Conservation (phyloP, 352 stramenopile genomes). For the Globisporangium ultimum region DNA sequence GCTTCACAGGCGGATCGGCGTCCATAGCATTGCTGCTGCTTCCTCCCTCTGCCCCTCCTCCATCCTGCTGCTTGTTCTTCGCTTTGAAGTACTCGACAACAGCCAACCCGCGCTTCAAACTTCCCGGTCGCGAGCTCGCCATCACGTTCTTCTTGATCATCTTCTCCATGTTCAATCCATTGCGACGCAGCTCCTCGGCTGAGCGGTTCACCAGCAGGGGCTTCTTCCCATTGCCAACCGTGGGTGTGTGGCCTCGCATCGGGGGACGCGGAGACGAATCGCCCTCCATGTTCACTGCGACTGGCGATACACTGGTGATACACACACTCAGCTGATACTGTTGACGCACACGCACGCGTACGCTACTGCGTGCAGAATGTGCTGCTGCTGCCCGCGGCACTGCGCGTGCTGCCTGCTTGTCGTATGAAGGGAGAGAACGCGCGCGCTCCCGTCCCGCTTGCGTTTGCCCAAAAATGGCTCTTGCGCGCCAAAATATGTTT, state of each 20-base stretch:
- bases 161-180: constrained; percentile 78
- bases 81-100: constrained; percentile 77
- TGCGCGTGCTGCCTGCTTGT: not conserved
- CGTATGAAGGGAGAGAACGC: too few relatives aligned
- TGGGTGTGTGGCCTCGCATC: not conserved
- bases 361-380: not conserved
- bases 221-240: constrained; percentile 13
- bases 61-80: constrained; percentile 44
- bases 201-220: constrained; percentile 17
- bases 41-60: constrained; percentile 2
- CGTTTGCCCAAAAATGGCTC: not conserved
- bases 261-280: constrained; percentile 11
- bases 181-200: constrained; percentile 56
- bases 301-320: too few relatives aligned
- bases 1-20: constrained; percentile 6
- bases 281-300: constrained; percentile 8
- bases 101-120: constrained; percentile 64
- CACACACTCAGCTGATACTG: not conserved
- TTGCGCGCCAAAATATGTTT: not conserved
- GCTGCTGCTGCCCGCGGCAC: not conserved
- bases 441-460: not conserved
- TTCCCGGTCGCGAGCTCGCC: constrained; percentile 35
- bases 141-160: constrained; percentile 86
- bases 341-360: not conserved
- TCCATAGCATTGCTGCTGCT: constrained; percentile 4